Evolutionary conservation across 148 eudicot genomes (phyloP).

Genomic region (Chenopodium quinoa): DNA sequence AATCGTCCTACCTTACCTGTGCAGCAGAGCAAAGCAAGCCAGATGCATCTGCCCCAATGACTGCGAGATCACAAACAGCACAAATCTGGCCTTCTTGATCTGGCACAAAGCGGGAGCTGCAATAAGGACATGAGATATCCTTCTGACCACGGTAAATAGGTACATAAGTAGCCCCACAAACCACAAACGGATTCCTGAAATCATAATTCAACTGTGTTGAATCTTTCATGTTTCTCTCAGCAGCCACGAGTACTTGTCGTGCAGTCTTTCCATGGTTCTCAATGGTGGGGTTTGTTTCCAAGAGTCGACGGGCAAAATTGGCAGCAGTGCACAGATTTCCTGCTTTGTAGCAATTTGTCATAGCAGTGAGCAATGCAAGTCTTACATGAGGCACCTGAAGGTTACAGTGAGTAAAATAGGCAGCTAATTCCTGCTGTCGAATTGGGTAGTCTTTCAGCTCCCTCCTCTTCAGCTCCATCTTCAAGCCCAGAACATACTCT

Average conservation of each 20-base stretch:
- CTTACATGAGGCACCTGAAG: constrained; percentile 85
- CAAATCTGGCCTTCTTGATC: constrained; percentile 80
- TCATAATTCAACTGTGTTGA: constrained; percentile 72
- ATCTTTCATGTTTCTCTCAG: constrained; percentile 85
- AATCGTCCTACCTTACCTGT: constrained; percentile 44
- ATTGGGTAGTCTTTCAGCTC: constrained; percentile 53
- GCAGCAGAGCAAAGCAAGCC: constrained; percentile 88
- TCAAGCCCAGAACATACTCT: constrained; percentile 47
- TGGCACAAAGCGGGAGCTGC: constrained; percentile 73
- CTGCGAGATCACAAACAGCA: constrained; percentile 81
- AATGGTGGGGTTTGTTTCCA: constrained; percentile 71
- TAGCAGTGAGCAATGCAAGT: constrained; percentile 77
- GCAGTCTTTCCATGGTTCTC: constrained; percentile 73
- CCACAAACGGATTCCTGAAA: constrained; percentile 92
- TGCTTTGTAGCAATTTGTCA: constrained; percentile 69
- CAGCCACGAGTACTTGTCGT: constrained; percentile 74
- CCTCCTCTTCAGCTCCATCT: constrained; percentile 48
- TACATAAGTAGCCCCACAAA: constrained; percentile 89
- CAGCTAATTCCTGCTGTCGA: constrained; percentile 93
- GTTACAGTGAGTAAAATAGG: constrained; percentile 94
- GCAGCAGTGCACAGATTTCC: constrained; percentile 69
- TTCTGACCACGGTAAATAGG: constrained; percentile 91
- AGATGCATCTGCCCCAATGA: constrained; percentile 88
- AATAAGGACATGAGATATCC: constrained; percentile 78
- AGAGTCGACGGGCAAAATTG: constrained; percentile 77